Evolutionary conservation across 805 yeast species (phyloP), one percentile per base, ranked within the genome.

Genomic region (Yarrowia yakushimensis): DNA sequence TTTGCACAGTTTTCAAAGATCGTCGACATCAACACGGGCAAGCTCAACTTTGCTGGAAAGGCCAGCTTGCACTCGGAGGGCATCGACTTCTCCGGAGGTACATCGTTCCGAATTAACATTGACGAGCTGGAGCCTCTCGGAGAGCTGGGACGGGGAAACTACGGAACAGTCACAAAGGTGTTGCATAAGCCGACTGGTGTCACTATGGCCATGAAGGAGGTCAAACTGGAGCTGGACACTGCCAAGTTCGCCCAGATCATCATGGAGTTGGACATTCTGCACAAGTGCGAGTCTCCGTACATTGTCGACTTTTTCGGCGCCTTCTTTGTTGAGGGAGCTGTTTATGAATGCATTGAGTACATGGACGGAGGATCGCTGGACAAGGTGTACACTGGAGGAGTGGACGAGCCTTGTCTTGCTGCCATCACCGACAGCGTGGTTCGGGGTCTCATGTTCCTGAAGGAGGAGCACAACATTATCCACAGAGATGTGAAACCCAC

Each of bases 231-330:
- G 72, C 79, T 94, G 65, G 98, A 94, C 71, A 97, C 93, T 69
- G 81, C 89, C n/a, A 91, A 91, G 72, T 89, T 94, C 73, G 82
- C 93, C 65, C 98, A 94, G 71, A 94, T 94, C 67, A 78, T 94
- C 69, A 94, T 94, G 98, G 99, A 94, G 73, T 78, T 94, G 65
- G 98, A 94, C 69, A 87, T 94, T 60, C 80, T 94, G 66, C 98
- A 94, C 76, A 88, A 87, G 69, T 94, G 98, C 76, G 83, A 83
- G 67, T 86, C 96, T 15, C 96, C 94, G 2, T 90, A 84, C 72
- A 92, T 94, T 71, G 97, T 94, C 41, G 97, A 93, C 69, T 94
- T 94, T 69, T 94, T 89, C 71, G 99, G 99, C 43, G 99, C 99
- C 15, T 90, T 90, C 70, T 91, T 90, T 70, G 89, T 89, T 30